A percentile compares a stretch with the other conserved stretches of the same genome.
phyloP scores from a whole-genome alignment of 2,329 filamentous ascomycete genomes.

The Claviceps sp. region DNA sequence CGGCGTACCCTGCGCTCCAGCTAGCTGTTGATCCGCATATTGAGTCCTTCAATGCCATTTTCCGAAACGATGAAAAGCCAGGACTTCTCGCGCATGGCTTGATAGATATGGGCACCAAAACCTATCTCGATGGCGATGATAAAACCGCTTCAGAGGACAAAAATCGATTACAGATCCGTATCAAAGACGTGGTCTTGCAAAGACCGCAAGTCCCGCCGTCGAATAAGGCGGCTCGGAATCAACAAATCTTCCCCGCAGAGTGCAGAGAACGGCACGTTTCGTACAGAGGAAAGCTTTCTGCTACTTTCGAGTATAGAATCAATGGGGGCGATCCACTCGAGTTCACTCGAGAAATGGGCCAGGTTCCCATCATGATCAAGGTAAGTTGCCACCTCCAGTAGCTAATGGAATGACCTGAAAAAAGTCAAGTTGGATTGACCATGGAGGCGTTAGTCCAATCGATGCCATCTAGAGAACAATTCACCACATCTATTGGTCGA shows the following conservation, averaged over 20 bases:
- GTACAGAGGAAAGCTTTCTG: conserved; percentile 77
- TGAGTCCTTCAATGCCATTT: conserved; percentile 88
- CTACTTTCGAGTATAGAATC: conserved; percentile 70
- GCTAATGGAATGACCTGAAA: not conserved
- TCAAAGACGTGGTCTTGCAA: conserved; percentile 71
- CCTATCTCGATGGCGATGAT: conserved; percentile 71
- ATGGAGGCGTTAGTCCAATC: conserved; percentile 51
- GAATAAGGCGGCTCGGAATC: conserved; percentile 74
- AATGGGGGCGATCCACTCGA: conserved; percentile 80
- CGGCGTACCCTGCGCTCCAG: conserved; percentile 77
- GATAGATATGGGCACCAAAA: conserved; percentile 80
- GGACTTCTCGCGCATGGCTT: conserved; percentile 57
- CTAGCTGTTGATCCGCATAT: conserved; percentile 84
- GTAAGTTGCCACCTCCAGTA: conserved; percentile 29
- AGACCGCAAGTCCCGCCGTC: conserved; percentile 65
- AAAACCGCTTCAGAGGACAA: conserved; percentile 42
- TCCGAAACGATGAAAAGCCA: conserved; percentile 51
- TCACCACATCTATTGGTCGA: conserved; percentile 72
- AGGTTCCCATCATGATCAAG: conserved; percentile 87
- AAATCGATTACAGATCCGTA: conserved; percentile 66
- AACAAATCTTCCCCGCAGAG: conserved; percentile 82
- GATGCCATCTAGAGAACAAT: conserved; percentile 79
- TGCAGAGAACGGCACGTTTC: conserved; percentile 87
- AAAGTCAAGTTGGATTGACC: not conserved
- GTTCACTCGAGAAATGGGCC: conserved; percentile 71